Percentiles rank a stretch among this genome's conserved stretches.
These are phyloP conservation scores for Flaveria trinervia DNA, from an alignment of 129 eudicot species.

Conservation along the genomic window DNA sequence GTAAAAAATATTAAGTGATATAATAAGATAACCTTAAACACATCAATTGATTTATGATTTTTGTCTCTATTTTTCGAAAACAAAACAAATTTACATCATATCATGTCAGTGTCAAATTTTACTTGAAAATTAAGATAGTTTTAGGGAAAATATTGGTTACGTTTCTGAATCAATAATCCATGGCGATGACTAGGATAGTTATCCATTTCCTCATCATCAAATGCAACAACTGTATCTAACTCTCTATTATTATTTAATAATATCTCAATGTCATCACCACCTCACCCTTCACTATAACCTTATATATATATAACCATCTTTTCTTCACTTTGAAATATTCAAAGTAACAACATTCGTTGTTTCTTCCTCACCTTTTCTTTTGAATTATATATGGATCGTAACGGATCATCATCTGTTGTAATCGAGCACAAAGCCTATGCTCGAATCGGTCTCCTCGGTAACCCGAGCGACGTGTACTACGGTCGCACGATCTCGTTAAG, in stretches of 20 bases:
- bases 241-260: background rate
- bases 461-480: constrained; percentile 85
- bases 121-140: background rate
- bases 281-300: too few relatives aligned
- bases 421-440: constrained; percentile 82
- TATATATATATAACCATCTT: too few relatives aligned
- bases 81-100: background rate
- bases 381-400: constrained; percentile 10
- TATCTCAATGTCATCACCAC: background rate
- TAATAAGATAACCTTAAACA: too few relatives aligned
- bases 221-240: background rate
- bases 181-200: constrained; percentile 1
- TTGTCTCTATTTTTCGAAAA: background rate
- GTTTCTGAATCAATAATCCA: background rate
- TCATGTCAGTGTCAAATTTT: background rate
- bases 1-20: too few relatives aligned
- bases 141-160: too few relatives aligned
- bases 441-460: constrained; percentile 80
- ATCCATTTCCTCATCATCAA: background rate
- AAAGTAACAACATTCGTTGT: background rate
- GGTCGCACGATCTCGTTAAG: constrained; percentile 76
- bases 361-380: background rate
- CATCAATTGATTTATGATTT: too few relatives aligned
- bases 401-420: constrained; percentile 28
- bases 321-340: too few relatives aligned